Base-by-base conservation (phyloP, 2,329 filamentous ascomycete species). In the Trichoderma citrinoviride region DNA sequence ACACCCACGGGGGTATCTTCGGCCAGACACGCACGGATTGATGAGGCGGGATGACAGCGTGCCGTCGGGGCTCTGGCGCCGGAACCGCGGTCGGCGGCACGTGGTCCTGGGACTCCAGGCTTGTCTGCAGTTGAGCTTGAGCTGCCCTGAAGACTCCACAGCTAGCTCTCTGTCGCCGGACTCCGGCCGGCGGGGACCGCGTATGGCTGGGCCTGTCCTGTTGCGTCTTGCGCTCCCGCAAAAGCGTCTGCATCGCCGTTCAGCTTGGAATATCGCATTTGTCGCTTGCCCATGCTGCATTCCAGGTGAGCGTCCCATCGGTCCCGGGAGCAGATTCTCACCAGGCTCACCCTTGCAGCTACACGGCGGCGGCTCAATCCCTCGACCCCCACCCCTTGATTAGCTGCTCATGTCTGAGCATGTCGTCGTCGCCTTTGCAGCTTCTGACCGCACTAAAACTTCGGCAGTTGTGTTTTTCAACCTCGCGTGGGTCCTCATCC, bases 71-170 rank as follows among this genome's bases (percentile, higher is more conserved):
- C 53, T 44, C 49, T 58, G 47, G 33, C 60, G 40, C 60, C 41
- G 50, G 25, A 61, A 46, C 37, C 33, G 58, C 40, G 23, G 25
- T 53, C 37, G 37, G 46, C 54, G 37, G 46, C 64, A 50, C 58
- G 53, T 64, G 50, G n/a, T n/a, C n/a, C n/a, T n/a, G n/a, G n/a
- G n/a, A n/a, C n/a, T 54, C 41, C 23, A 46, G 47, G 61, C 37
- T 64, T 58, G 62, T 44, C 63, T 60, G 63, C 60, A 50, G 66
- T 37, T 60, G 68, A 71, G 37, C 33, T 37, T 14, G 33, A 37
- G 33, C 33, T 37, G 33, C 43, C 58, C 58, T 44, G 47, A 19
- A 19, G 47, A 53, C 57, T 61, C 57, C 57, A 61, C 57, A 27
- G 12, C 33, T 12, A 37, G 33, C 33, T 5, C 33, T 44, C 7